Base-by-base conservation (phyloP, 1,139 yeast species). In the Sugiyamaella paludigena region DNA sequence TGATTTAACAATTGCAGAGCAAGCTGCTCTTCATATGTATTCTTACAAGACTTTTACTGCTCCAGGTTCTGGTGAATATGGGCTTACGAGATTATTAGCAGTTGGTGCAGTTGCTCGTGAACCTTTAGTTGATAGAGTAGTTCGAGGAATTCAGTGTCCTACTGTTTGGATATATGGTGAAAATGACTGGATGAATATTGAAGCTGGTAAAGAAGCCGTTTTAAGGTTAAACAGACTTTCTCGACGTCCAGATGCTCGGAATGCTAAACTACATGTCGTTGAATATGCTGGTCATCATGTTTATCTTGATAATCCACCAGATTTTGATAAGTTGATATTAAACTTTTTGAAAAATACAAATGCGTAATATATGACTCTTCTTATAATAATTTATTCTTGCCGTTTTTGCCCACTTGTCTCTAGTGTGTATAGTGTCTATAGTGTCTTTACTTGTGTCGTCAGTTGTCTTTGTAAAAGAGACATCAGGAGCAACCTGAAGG, bases 131-230 rank as follows among this genome's bases (percentile, higher is more conserved):
- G 94, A 87, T 62, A 77, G 84, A 52, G 70, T 83, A 32, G 61
- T 65, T 0, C 36, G 27, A 6, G 43, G 45, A 6, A 32, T 56
- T 24, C 31, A 52, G 38, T 58, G 62, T 42, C 60, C 60, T 35
- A 73, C 78, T 27, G 62, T 79, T 1, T 74, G 89, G 67, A 65
- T 87, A 34, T 89, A 88, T 63, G 97, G 97, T 0, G 82, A 84
- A 57, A 79, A 74, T 56, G 97, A 89, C 64, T 89, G 92, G 78
- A 89, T 89, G 96, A 85, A 86, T 62, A 72, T 78, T 1, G 78
- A 76, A 43, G 92, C 94, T 0, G 96, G 96, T 0, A 59, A 68
- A 8, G 75, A 77, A 49, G 79, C 81, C 41, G 73, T 70, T 2
- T 15, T 29, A 16, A 26, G 43, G n/a, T 26, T 44, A 2, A 60